Conservation (phyloP, 441 rosid genomes). For the Heliophila coronopifolia region DNA sequence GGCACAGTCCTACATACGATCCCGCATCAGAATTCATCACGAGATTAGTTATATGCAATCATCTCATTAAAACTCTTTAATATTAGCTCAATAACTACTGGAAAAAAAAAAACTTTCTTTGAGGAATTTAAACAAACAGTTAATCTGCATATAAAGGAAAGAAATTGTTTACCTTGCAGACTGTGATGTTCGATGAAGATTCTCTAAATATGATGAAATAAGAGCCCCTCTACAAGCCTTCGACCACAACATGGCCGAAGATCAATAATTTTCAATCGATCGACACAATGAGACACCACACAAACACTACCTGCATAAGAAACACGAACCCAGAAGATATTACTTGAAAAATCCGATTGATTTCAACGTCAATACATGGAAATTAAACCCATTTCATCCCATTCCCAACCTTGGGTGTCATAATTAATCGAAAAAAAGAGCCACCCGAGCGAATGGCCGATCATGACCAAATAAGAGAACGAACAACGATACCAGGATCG, state of each 20-base stretch:
- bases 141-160: neutral
- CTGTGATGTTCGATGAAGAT: slow-evolving; percentile 14
- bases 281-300: slow-evolving; percentile 8
- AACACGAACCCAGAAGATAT: slow-evolving; percentile 7
- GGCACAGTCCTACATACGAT: slow-evolving; percentile 27
- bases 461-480: neutral
- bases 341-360: neutral
- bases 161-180: neutral
- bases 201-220: slow-evolving; percentile 17
- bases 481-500: neutral
- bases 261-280: neutral
- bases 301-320: slow-evolving; percentile 16
- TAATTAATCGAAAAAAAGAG: neutral
- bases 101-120: neutral
- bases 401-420: neutral
- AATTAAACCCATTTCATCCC: neutral
- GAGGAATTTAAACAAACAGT: slow-evolving; percentile 22
- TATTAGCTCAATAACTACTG: neutral
- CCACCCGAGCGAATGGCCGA: neutral
- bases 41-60: neutral
- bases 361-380: neutral
- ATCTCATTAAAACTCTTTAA: neutral
- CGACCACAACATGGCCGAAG: slow-evolving; percentile 29
- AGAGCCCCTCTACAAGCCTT: slow-evolving; percentile 18
- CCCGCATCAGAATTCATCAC: slow-evolving; percentile 3